Conservation (phyloP, 305 asterid species). For the Fraxinus latifolia region DNA sequence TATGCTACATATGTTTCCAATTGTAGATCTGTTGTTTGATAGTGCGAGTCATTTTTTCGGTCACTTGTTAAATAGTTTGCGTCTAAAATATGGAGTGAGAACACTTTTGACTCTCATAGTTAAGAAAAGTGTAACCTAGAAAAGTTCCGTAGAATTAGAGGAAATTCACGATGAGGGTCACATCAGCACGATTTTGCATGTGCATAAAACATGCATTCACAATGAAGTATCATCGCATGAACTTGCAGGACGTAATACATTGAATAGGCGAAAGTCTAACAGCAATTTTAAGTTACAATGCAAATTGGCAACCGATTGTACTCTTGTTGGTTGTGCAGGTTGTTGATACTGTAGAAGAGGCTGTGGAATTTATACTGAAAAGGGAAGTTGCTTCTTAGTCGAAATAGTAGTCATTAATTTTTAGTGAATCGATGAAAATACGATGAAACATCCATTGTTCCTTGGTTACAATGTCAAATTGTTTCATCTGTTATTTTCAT, state of each 20-base stretch:
- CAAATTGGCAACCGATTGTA: neutral
- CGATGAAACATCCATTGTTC: neutral
- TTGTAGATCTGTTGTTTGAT: neutral
- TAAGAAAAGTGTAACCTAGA: neutral
- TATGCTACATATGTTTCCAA: neutral
- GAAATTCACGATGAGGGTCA: neutral
- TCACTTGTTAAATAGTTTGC: neutral
- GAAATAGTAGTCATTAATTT: neutral
- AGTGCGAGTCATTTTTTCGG: neutral
- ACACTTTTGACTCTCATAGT: neutral
- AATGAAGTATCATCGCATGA: neutral
- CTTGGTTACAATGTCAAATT: neutral
- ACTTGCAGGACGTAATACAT: neutral
- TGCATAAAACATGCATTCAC: neutral
- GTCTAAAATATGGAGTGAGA: neutral
- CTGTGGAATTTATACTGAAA: conserved; percentile 52
- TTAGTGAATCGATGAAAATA: neutral
- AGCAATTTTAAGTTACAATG: neutral
- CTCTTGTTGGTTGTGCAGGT: conserved; percentile 38
- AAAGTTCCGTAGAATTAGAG: neutral
- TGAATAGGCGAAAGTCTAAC: neutral
- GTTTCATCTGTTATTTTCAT: neutral
- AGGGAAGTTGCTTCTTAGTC: conserved; percentile 41
- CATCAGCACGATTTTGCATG: neutral
- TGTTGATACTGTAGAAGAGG: conserved; percentile 61